These are phyloP conservation scores for Penicillium lagena DNA, from an alignment of 495 filamentous ascomycete species.

Conservation along the genomic window DNA sequence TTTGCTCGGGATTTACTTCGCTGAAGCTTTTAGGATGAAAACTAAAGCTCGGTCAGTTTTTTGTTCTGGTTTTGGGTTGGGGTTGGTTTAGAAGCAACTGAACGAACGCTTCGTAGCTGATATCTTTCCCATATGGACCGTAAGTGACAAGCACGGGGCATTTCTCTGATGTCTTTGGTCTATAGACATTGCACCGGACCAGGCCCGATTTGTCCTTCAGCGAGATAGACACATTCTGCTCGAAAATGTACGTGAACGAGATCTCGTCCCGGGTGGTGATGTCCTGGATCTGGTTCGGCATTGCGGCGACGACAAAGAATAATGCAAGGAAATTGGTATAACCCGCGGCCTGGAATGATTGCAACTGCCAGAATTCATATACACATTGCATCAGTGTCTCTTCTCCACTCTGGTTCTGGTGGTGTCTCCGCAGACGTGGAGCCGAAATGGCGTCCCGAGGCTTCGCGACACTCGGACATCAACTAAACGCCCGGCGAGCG, in stretches of 20 bases:
- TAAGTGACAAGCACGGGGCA: constrained; percentile 36
- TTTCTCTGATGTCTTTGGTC: constrained; percentile 23
- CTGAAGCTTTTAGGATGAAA: constrained; percentile 38
- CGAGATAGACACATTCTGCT: constrained; percentile 29
- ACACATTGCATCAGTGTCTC: too few species aligned
- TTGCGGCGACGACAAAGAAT: constrained; percentile 6
- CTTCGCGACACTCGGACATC: not conserved
- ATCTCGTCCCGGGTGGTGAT: constrained; percentile 26
- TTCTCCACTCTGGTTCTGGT: too few species aligned
- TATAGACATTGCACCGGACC: constrained; percentile 35
- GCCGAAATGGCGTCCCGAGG: constrained; percentile 22
- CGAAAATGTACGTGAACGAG: constrained; percentile 31
- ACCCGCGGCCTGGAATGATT: too few species aligned
- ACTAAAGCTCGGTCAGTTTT: not conserved
- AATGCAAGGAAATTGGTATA: too few species aligned
- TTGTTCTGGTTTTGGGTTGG: too few species aligned
- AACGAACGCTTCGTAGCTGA: constrained; percentile 23
- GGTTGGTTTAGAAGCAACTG: constrained; percentile 1
- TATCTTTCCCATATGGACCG: constrained; percentile 60
- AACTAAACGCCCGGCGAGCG: too few species aligned
- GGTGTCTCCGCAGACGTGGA: constrained; percentile 20
- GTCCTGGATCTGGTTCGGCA: constrained; percentile 36
- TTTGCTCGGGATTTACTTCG: constrained; percentile 46
- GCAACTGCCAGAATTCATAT: too few species aligned
- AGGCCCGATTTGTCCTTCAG: constrained; percentile 28